Percentiles rank a stretch among this genome's conserved stretches.
These are phyloP conservation scores for Trametes cinnabarina DNA, from an alignment of 768 basidiomycete species.

Conservation along the genomic window DNA sequence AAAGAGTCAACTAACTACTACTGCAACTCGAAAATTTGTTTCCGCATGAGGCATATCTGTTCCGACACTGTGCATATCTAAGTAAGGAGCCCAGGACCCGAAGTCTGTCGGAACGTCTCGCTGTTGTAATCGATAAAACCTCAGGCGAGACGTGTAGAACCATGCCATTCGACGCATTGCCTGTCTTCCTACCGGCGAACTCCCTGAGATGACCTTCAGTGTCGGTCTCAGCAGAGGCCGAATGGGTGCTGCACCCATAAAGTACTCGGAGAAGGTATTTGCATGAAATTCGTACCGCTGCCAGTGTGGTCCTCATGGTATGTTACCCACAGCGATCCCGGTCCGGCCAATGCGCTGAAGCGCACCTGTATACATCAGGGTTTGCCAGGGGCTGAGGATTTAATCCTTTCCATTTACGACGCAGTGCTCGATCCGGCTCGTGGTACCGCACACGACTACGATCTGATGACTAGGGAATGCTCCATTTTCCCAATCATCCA, in stretches of 20 bases:
- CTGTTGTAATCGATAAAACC: slow-evolving; percentile 13
- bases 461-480: slow-evolving; percentile 27
- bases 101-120: neutral
- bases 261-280: too few species aligned
- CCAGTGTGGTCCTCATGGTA: too few species aligned
- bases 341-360: neutral
- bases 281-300: too few species aligned
- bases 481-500: slow-evolving; percentile 22
- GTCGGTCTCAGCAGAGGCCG: neutral
- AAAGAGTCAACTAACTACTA: neutral
- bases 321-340: neutral
- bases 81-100: neutral
- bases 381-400: slow-evolving; percentile 22
- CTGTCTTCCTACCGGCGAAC: slow-evolving; percentile 6
- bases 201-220: neutral
- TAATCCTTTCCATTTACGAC: slow-evolving; percentile 27
- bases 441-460: slow-evolving; percentile 29
- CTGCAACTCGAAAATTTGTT: neutral
- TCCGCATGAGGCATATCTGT: slow-evolving; percentile 16
- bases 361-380: slow-evolving; percentile 1
- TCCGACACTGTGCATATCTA: neutral
- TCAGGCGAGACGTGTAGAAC: neutral
- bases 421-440: slow-evolving; percentile 23
- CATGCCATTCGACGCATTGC: neutral
- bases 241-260: too few species aligned